These are phyloP conservation scores for Trichoderma afroharzianum DNA, from an alignment of 2,329 filamentous ascomycete species.

Conservation along the genomic window DNA sequence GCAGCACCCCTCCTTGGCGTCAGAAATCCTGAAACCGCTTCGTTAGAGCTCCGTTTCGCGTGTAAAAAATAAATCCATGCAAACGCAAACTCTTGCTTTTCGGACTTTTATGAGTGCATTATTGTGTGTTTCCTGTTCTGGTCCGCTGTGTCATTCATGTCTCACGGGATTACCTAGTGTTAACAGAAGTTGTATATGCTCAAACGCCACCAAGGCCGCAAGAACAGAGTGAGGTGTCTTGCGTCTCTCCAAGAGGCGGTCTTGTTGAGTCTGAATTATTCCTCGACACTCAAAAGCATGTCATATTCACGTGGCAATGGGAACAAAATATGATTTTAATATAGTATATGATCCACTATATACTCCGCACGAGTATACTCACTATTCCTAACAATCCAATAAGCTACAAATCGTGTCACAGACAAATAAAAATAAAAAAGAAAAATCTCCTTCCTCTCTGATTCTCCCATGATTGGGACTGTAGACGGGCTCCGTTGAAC, in stretches of 20 bases:
- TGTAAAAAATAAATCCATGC: not conserved
- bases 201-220: not conserved
- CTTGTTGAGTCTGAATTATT: not conserved
- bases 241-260: not conserved
- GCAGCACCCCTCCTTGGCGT: not conserved
- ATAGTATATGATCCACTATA: constrained; percentile 13
- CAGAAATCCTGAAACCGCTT: constrained; percentile 2
- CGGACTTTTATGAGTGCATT: not conserved
- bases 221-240: not conserved
- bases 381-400: constrained; percentile 15
- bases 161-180: not conserved
- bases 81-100: not conserved
- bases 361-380: constrained; percentile 9
- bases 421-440: constrained; percentile 13
- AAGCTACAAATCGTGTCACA: constrained; percentile 15
- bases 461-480: constrained; percentile 8
- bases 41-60: constrained; percentile 1
- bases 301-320: not conserved
- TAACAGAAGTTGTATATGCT: not conserved
- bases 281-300: not conserved
- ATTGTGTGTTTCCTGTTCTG: not conserved
- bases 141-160: not conserved
- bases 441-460: constrained; percentile 10
- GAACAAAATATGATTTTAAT: not conserved
- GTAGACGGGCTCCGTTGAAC: not conserved